Base-by-base conservation (phyloP, 2,329 filamentous ascomycete species). In the Zasmidium citrigriseum region DNA sequence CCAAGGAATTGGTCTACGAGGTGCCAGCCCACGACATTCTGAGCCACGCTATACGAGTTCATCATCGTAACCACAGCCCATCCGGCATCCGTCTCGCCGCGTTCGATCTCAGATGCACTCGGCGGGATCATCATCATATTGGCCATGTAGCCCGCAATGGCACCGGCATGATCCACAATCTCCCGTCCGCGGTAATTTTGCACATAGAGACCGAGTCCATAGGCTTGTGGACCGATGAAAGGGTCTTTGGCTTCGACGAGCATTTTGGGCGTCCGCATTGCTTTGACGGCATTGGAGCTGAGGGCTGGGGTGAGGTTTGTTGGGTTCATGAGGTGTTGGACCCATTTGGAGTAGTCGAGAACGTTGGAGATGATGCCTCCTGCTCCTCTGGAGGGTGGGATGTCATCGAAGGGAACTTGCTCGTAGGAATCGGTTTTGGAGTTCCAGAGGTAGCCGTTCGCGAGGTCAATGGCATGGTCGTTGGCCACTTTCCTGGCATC, bases 281-380 rank as follows among this genome's bases (percentile, higher is more conserved):
- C 53, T 23, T 52, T 45, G 5, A 64, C 57, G 5, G 58, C 55
- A 4, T 51, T 52, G 11, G 52, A 29, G 29, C 49, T 54, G 14
- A 63, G 49, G 7, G 56, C 48, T 20, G 34, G 46, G 25, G 46
- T 53, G 10, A 44, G 48, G 16, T 60, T 61, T 10, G 45, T n/a
- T 2, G 63, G 59, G n/a, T 74, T 66, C 22, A 86, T 69, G 22
- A 84, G 70, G 20, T 78, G 80, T 23, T 73, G 71, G 2, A 84
- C 63, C 83, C 83, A 86, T 63, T 77, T 78, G 1, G 75, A 67
- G 64, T 82, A 84, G 69, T 85, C 82, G 7, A 73, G 53, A 1
- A 80, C 80, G 48, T 75, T 81, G 21, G 78, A 80, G 21, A 84
- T 62, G 53, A 68, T 60, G 11, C 65, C 65, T 12, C 66, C 67